Conservation (phyloP, 2,329 filamentous ascomycete species). For the Xylariaceae sp. region DNA sequence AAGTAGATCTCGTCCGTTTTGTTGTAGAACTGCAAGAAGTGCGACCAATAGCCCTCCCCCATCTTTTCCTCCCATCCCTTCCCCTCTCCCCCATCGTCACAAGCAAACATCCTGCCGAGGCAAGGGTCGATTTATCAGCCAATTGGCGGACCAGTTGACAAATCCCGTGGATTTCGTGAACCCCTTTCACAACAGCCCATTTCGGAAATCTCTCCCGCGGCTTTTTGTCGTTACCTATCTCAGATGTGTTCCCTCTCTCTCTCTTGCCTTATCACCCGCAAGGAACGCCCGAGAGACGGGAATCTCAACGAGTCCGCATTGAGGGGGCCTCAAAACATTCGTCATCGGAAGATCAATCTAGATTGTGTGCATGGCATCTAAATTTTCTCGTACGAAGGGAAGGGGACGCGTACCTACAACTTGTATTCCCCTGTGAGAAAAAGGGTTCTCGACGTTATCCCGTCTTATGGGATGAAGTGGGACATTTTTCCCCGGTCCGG, state of each 20-base stretch:
- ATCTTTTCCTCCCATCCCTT: background rate
- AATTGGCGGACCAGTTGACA: slow-evolving; percentile 9
- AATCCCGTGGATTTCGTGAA: slow-evolving; percentile 8
- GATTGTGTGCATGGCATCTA: no score
- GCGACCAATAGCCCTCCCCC: background rate
- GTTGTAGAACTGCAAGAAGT: background rate
- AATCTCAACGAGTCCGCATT: no score
- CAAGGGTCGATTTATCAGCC: slow-evolving; percentile 1
- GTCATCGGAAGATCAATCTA: background rate
- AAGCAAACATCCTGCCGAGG: slow-evolving; percentile 13
- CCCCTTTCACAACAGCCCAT: background rate
- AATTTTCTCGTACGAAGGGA: no score
- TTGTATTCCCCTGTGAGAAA: no score
- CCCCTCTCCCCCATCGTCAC: slow-evolving; percentile 1
- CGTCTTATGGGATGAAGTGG: no score
- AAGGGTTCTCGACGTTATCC: no score
- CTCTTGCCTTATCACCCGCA: background rate
- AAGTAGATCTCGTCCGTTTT: background rate
- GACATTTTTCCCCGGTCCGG: no score
- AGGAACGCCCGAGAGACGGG: background rate
- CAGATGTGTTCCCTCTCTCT: background rate
- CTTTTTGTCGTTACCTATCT: background rate
- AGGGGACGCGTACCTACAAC: no score
- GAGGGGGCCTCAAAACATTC: background rate
- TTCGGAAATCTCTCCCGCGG: background rate